Percentiles rank a stretch among this genome's conserved stretches.
Evolutionary conservation across 1,284 basidiomycete genomes (phyloP).

Genomic region (Grifola frondosa): DNA sequence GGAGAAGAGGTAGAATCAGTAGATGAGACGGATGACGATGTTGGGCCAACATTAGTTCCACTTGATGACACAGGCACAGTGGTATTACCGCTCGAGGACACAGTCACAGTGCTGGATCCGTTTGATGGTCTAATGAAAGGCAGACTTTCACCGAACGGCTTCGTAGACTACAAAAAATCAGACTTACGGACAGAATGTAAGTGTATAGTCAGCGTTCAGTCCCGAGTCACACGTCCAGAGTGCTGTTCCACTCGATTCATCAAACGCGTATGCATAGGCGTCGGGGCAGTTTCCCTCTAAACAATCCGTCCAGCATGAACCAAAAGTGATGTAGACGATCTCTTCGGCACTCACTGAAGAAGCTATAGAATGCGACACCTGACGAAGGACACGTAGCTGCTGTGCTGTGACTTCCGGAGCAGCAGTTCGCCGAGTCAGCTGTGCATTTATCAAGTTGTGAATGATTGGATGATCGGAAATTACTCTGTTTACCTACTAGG

Average conservation of each 20-base stretch:
- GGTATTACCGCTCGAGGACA: no score
- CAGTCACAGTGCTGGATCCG: no score
- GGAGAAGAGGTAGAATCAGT: no score
- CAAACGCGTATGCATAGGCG: slow-evolving; percentile 51
- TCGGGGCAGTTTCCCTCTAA: slow-evolving; percentile 47
- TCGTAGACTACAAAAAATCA: no score
- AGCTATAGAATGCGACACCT: slow-evolving; percentile 41
- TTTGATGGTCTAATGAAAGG: no score
- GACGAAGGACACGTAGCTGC: slow-evolving; percentile 42
- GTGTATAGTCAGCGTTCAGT: slow-evolving; percentile 43
- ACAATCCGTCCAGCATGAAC: not conserved
- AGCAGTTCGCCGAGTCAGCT: slow-evolving; percentile 44
- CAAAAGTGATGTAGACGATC: no score
- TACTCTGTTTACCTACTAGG: slow-evolving; percentile 23
- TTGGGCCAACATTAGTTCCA: no score
- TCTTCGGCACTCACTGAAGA: slow-evolving; percentile 31
- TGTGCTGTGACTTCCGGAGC: slow-evolving; percentile 41
- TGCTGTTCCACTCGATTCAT: slow-evolving; percentile 47
- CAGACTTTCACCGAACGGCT: no score
- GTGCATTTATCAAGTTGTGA: not conserved
- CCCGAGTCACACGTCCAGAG: slow-evolving; percentile 44
- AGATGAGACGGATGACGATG: no score
- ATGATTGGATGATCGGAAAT: not conserved
- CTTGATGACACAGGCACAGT: no score
- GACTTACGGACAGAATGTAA: slow-evolving; percentile 49